Evolutionary conservation across 208 protist genomes (phyloP).

Genomic region (Trypanosoma scelopori): DNA sequence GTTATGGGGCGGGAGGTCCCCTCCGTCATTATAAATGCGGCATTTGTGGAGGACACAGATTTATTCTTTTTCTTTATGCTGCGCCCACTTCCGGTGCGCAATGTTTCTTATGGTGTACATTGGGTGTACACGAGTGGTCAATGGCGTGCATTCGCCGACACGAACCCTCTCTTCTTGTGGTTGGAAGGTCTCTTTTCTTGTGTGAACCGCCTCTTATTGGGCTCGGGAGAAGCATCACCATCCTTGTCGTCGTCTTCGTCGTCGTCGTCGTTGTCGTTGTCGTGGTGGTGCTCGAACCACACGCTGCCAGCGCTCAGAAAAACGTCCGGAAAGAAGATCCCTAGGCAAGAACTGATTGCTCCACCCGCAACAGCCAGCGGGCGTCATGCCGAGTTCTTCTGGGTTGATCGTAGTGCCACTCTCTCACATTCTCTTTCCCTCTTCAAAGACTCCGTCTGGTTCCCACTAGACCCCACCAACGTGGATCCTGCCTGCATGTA

Average conservation of each 20-base stretch:
- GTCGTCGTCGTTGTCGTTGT: no score
- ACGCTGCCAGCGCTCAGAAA: not conserved
- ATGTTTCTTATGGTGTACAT: constrained; percentile 13
- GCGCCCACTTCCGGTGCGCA: constrained; percentile 18
- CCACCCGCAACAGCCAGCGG: constrained; percentile 17
- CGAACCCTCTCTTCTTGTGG: not conserved
- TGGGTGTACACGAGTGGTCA: constrained; percentile 25
- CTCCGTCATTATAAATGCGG: constrained; percentile 39
- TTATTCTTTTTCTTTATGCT: constrained; percentile 60
- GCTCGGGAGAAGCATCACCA: not conserved
- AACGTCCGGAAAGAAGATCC: constrained; percentile 8
- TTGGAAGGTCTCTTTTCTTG: constrained; percentile 3
- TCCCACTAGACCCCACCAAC: constrained; percentile 3
- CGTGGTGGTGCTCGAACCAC: no score
- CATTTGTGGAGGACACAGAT: constrained; percentile 64
- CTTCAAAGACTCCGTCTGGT: constrained; percentile 49
- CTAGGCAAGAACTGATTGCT: constrained; percentile 38
- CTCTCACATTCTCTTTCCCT: constrained; percentile 21
- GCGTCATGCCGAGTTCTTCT: constrained; percentile 41
- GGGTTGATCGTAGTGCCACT: constrained; percentile 39
- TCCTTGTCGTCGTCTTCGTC: no score
- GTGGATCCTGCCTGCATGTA: constrained; percentile 13
- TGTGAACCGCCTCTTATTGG: constrained; percentile 6
- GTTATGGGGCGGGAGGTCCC: not conserved
- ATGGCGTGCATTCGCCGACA: constrained; percentile 12